Evolutionary conservation across 805 yeast species (phyloP), one percentile per base, ranked within the genome.

Genomic region (Wickerhamiella azymoides): DNA sequence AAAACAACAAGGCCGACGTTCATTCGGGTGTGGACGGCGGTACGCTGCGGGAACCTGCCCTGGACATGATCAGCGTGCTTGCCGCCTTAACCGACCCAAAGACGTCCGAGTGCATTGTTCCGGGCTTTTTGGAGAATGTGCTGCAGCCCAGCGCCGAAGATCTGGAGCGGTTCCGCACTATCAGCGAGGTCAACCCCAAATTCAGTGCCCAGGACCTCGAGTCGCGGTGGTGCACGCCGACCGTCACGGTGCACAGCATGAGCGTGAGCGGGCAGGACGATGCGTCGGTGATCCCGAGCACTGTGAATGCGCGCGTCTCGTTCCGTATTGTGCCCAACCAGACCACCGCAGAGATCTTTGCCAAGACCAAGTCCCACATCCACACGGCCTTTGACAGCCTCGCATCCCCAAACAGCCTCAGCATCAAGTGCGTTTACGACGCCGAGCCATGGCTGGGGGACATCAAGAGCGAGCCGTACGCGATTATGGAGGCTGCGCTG

Each of bases 11-110:
- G 49, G 94, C 93, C 1, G 96, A 92, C 61, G 68, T 94, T 48
- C 98, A 92, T 59, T 84, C 96, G 0, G 98, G 98, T 50, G 92
- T 92, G 9, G 93, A 86, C 63, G 98, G 98, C 43, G 97, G 97
- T 49, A 79, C 81, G 8, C 74, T 76, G 50, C 71, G 81, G 47
- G 98, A 89, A 55, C 96, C 98, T 2, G 79, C 93, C 0, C 75
- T 84, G 65, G 97, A 89, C 58, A 62, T 89, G 61, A 72, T 88
- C 36, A 80, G 79, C 45, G 57, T 89, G 14, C 63, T 88, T 18
- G 73, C 89, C 1, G 72, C 75, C 44, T 65, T 89, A 45, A 74
- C 78, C 32, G 43, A 48, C 10, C 63, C 65, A 49, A 77, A 74
- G 45, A 64, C 69, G 28, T 80, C 81, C 6, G 63, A 62, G 43